These are phyloP conservation scores for Ophiostoma tasmaniense DNA, from an alignment of 2,329 filamentous ascomycete genomes.

Conservation along the genomic window DNA sequence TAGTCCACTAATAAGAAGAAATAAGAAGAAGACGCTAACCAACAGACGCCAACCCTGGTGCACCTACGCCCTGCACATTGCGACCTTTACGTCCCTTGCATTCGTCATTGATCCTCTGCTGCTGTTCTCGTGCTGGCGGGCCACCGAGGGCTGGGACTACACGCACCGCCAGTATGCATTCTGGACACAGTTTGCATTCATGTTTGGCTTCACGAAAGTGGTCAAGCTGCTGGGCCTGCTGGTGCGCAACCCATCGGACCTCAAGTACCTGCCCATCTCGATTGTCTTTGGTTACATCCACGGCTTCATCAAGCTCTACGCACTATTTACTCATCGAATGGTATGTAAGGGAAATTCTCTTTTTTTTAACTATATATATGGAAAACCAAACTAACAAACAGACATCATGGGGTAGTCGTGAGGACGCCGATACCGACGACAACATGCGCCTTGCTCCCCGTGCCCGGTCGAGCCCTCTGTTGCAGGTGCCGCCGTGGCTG, in stretches of 20 bases:
- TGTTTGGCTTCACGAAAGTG: conserved; percentile 76
- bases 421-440: conserved; percentile 81
- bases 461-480: conserved; percentile 19
- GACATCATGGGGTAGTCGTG: conserved; percentile 94
- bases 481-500: conserved; percentile 34
- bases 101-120: conserved; percentile 69
- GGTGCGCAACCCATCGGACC: conserved; percentile 70
- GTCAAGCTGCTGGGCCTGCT: conserved; percentile 87
- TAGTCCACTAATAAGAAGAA: background rate
- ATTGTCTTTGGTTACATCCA: conserved; percentile 90
- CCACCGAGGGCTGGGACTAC: conserved; percentile 52
- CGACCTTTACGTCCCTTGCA: conserved; percentile 83
- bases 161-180: conserved; percentile 47
- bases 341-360: conserved; percentile 45
- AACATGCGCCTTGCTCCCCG: conserved; percentile 20
- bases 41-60: conserved; percentile 83
- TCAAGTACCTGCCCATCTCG: conserved; percentile 73
- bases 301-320: conserved; percentile 84
- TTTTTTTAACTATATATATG: background rate
- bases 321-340: conserved; percentile 71
- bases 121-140: conserved; percentile 60
- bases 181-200: conserved; percentile 59
- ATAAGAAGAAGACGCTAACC: background rate
- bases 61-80: conserved; percentile 85
- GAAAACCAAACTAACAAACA: conserved; percentile 31